Conservation (phyloP, 2,329 filamentous ascomycete genomes). For the Colletotrichum lindemuthianum region DNA sequence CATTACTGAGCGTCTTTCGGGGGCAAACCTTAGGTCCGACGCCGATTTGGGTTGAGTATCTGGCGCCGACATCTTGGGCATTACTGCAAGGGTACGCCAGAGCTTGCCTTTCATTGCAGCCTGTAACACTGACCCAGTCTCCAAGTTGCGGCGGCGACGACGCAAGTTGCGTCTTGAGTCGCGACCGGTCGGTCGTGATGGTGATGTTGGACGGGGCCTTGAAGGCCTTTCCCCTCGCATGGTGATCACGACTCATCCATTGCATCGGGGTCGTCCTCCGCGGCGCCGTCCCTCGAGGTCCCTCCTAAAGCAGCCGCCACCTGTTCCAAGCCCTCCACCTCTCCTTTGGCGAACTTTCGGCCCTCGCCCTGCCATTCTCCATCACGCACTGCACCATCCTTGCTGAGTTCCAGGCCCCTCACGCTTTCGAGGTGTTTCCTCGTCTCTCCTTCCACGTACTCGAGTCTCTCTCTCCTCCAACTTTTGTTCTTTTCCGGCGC, state of each 20-base stretch:
- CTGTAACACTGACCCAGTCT: too few relatives aligned
- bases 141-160: too few relatives aligned
- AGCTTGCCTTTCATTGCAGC: too few relatives aligned
- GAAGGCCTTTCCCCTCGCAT: background rate
- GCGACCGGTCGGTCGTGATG: background rate
- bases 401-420: conserved; percentile 72
- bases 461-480: conserved; percentile 76
- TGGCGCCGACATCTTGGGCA: too few relatives aligned
- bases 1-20: too few relatives aligned
- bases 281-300: conserved; percentile 34
- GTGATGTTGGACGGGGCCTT: background rate
- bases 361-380: conserved; percentile 71
- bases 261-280: conserved; percentile 20
- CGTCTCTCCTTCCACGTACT: conserved; percentile 86
- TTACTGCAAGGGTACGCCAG: too few relatives aligned
- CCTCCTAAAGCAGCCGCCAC: conserved; percentile 57
- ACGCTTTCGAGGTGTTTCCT: conserved; percentile 78
- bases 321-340: conserved; percentile 67
- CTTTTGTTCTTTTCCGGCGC: conserved; percentile 55
- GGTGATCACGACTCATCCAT: conserved; percentile 34
- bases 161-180: too few relatives aligned
- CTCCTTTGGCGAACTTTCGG: conserved; percentile 57
- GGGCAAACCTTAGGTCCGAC: too few relatives aligned
- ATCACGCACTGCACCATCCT: conserved; percentile 69
- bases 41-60: too few relatives aligned